Base-by-base conservation (phyloP, 805 yeast species). In the Isabelozyma gotoi region DNA sequence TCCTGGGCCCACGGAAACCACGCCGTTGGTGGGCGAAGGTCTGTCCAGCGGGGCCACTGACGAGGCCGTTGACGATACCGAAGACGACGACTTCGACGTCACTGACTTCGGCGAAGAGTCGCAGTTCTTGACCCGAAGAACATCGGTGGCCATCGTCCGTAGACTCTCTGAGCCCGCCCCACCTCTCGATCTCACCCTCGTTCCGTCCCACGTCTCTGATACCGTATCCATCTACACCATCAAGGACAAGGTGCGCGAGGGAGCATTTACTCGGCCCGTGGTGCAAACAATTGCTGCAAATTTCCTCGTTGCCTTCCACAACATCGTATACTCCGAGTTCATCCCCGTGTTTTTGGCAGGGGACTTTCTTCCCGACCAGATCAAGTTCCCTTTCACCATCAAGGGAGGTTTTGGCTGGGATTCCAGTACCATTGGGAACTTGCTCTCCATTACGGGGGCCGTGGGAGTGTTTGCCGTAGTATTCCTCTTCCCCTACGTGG, bases 261-360 rank as follows among this genome's bases (percentile, higher is more conserved):
- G 29, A 24, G 54, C 58, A 10, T 61, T 68, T 46, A 57, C 68
- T 18, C 50, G 50, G 14, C 56, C 60, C 8, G 70, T 67, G n/a
- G 40, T 64, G 4, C 58, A 57, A 37, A 53, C 67, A 7, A 62
- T 68, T 40, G 17, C 57, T 57, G 44, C 73, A 58, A 56, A 72
- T 51, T 71, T 77, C 40, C 52, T 70, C 19, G 55, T 73, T 49
- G 63, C 79, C 14, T 66, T 78, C 39, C 82, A 77, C 53, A 55
- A 64, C 11, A 62, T 76, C n/a, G 80, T 77, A 4, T 77, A 64
- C 53, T 72, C 74, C 29, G 84, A 80, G 55, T 76, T 81, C 42
- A 53, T 81, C 35, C 85, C 86, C 0, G 73, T 81, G 3, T 74
- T 74, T 42, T 62, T 81, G 12, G 80, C 84, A 2, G 58, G 64